Evolutionary conservation across 106 monocot species (phyloP).

Genomic region (Platanthera guangdongensis): DNA sequence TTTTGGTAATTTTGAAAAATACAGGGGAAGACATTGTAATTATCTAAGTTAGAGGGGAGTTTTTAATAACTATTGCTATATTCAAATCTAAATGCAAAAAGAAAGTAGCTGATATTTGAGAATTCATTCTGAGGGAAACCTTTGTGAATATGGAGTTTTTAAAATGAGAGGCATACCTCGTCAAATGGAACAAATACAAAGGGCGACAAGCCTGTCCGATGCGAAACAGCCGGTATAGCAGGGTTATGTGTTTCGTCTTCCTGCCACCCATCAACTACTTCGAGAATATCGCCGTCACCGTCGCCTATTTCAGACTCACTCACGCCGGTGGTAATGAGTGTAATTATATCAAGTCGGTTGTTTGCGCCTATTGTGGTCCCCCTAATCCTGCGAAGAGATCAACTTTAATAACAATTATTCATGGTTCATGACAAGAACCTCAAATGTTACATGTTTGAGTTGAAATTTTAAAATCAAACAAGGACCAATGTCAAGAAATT

Average conservation of each 20-base stretch:
- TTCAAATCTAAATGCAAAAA: no score
- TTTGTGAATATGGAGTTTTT: background rate
- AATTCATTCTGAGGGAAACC: no score
- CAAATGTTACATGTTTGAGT: background rate
- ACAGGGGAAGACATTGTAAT: no score
- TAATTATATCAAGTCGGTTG: constrained; percentile 72
- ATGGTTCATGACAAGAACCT: background rate
- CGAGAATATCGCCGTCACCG: constrained; percentile 36
- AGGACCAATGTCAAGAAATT: background rate
- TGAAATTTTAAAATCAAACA: background rate
- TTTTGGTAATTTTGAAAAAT: no score
- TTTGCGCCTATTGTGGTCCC: constrained; percentile 75
- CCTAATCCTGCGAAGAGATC: constrained; percentile 46
- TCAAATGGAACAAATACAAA: constrained; percentile 96
- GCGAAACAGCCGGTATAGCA: constrained; percentile 83
- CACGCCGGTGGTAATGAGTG: constrained; percentile 74
- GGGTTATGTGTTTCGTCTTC: constrained; percentile 88
- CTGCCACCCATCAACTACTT: constrained; percentile 58
- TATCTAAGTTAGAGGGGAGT: no score
- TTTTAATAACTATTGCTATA: no score
- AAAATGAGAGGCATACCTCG: constrained; percentile 37
- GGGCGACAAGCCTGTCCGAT: constrained; percentile 76
- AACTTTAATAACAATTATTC: background rate
- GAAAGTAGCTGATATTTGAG: no score
- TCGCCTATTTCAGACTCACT: constrained; percentile 51